Evolutionary conservation across 2,329 filamentous ascomycete species (phyloP).

Genomic region (Diaporthe vexans): DNA sequence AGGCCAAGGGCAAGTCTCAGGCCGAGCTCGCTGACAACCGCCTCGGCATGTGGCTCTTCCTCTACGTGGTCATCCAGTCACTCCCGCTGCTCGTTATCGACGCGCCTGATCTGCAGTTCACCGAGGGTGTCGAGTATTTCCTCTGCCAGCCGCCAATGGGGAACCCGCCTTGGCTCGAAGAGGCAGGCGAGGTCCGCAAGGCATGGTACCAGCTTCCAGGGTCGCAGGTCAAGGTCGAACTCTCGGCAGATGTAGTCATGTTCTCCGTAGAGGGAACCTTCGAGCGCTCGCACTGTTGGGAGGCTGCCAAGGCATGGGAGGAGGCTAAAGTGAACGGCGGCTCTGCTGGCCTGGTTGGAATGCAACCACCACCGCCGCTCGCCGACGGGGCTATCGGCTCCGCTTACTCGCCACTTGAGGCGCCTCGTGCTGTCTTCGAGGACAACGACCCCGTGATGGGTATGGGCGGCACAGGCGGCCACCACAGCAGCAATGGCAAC

Average conservation of each 20-base stretch:
- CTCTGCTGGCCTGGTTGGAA: conserved; percentile 48
- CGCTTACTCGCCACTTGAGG: conserved; percentile 47
- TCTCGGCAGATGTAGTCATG: conserved; percentile 71
- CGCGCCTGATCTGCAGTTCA: conserved; percentile 77
- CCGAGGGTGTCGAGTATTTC: conserved; percentile 84
- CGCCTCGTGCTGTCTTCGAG: conserved; percentile 48
- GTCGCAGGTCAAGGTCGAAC: conserved; percentile 66
- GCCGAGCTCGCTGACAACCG: conserved; percentile 79
- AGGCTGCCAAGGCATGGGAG: conserved; percentile 66
- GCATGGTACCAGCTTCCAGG: conserved; percentile 84
- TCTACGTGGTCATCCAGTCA: conserved; percentile 83
- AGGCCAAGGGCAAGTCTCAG: conserved; percentile 73
- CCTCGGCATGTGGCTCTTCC: conserved; percentile 84
- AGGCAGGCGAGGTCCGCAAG: conserved; percentile 73
- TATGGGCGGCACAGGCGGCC: conserved; percentile 35
- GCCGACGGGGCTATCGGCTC: conserved; percentile 24
- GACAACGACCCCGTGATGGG: conserved; percentile 46
- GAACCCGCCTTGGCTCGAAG: conserved; percentile 80
- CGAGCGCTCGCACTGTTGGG: conserved; percentile 70
- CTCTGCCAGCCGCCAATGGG: conserved; percentile 82
- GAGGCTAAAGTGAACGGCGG: conserved; percentile 39
- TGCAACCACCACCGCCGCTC: conserved; percentile 38
- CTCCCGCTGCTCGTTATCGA: conserved; percentile 84
- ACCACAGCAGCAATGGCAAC: conserved; percentile 40
- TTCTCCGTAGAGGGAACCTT: conserved; percentile 74